Percentiles rank a stretch among this genome's conserved stretches.
Conservation (phyloP, 2,329 filamentous ascomycete species). For the Periconia sp. region DNA sequence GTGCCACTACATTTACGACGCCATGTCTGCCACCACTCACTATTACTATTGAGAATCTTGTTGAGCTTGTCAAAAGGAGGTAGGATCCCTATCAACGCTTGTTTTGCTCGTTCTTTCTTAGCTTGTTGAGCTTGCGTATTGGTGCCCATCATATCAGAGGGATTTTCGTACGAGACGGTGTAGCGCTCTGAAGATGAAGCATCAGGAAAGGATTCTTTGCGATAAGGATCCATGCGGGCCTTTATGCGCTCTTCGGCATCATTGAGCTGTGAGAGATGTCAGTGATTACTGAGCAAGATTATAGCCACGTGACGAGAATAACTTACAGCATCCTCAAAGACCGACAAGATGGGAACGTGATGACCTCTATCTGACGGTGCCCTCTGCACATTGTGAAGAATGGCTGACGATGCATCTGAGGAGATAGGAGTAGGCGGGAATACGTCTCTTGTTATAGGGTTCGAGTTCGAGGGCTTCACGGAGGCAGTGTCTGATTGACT, state of each 20-base stretch:
- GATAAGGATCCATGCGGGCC: constrained; percentile 26
- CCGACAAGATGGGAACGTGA: constrained; percentile 45
- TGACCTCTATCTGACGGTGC: constrained; percentile 34
- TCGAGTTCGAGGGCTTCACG: constrained; percentile 34
- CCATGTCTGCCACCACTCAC: constrained; percentile 52
- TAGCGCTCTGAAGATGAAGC: constrained; percentile 24
- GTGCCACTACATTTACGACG: constrained; percentile 52
- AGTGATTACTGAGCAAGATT: neutral
- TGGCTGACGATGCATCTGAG: constrained; percentile 34
- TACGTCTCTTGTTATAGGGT: constrained; percentile 28
- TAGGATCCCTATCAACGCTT: constrained; percentile 41
- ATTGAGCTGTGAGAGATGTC: constrained; percentile 36
- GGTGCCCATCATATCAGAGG: constrained; percentile 31
- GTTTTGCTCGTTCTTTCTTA: constrained; percentile 44
- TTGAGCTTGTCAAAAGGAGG: constrained; percentile 43
- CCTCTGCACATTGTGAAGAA: constrained; percentile 27
- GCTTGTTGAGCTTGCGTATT: constrained; percentile 26
- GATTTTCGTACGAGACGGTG: constrained; percentile 38
- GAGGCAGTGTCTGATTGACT: constrained; percentile 34
- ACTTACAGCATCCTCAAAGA: constrained; percentile 48
- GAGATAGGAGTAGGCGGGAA: constrained; percentile 43
- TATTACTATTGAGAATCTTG: constrained; percentile 41
- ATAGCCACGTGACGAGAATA: neutral
- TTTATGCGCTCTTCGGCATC: constrained; percentile 41
- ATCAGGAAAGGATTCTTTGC: constrained; percentile 24